Conservation (phyloP, 805 yeast genomes). For the Ogataea trehaloabstinens region DNA sequence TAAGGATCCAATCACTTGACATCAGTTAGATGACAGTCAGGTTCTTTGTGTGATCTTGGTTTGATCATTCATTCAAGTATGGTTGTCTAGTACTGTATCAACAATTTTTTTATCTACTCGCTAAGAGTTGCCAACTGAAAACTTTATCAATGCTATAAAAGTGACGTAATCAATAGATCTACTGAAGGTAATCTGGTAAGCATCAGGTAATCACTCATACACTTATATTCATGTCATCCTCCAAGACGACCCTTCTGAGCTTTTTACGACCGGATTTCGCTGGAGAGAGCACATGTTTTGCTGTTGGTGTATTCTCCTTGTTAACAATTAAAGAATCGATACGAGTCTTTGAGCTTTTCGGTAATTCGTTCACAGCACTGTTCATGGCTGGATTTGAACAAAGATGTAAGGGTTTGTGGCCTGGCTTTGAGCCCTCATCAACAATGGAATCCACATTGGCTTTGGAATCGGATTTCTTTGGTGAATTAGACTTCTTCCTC, state of each 20-base stretch:
- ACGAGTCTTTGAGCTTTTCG: background rate
- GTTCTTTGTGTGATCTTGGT: no score
- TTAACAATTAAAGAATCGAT: slow-evolving; percentile 1
- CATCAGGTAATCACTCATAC: no score
- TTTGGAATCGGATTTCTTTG: no score
- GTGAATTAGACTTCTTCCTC: slow-evolving; percentile 4
- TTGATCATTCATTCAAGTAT: no score
- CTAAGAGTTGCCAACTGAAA: no score
- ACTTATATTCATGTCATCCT: slow-evolving; percentile 16
- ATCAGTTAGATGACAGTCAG: no score
- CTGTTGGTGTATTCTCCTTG: slow-evolving; percentile 7
- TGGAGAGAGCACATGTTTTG: slow-evolving; percentile 19
- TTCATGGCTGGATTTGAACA: slow-evolving; percentile 1
- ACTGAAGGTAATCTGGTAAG: no score
- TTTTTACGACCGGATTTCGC: slow-evolving; percentile 14
- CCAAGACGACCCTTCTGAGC: slow-evolving; percentile 18
- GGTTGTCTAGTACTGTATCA: no score
- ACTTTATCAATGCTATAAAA: no score
- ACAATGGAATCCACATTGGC: slow-evolving; percentile 3
- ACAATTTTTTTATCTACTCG: no score
- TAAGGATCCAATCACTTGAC: no score
- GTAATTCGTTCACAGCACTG: background rate
- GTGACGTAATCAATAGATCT: no score
- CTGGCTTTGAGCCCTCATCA: background rate
- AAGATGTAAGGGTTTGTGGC: slow-evolving; percentile 1